phyloP scores from a whole-genome alignment of 495 filamentous ascomycete genomes.

The Penicillium turbatum region DNA sequence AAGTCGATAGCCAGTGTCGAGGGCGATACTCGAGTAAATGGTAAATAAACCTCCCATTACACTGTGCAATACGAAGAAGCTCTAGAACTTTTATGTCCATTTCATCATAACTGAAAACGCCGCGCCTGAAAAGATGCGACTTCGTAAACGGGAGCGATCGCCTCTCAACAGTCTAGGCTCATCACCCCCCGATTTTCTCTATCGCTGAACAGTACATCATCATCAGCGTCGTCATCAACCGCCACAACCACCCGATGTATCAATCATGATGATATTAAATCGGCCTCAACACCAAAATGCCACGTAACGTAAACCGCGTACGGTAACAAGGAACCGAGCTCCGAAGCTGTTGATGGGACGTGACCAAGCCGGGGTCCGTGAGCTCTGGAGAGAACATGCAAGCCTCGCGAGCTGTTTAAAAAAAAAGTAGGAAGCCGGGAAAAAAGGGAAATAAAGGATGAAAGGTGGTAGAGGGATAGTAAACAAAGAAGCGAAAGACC shows the following conservation, averaged over 20 bases:
- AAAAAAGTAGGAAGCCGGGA: slow-evolving; percentile 16
- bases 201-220: background rate
- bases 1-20: no score
- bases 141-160: slow-evolving; percentile 26
- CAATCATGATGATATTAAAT: background rate
- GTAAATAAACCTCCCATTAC: background rate
- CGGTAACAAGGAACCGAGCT: slow-evolving; percentile 3
- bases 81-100: slow-evolving; percentile 36
- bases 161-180: slow-evolving; percentile 14
- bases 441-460: slow-evolving; percentile 13
- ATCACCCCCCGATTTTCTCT: slow-evolving; percentile 5
- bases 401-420: slow-evolving; percentile 12
- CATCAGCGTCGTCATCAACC: background rate
- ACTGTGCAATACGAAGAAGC: slow-evolving; percentile 4
- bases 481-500: slow-evolving; percentile 8
- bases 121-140: slow-evolving; percentile 29
- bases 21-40: no score
- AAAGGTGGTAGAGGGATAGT: slow-evolving; percentile 7
- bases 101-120: slow-evolving; percentile 38
- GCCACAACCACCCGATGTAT: background rate
- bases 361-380: slow-evolving; percentile 4
- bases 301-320: background rate
- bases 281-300: background rate
- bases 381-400: slow-evolving; percentile 1
- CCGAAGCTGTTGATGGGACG: slow-evolving; percentile 3